phyloP scores from a whole-genome alignment of 2,329 filamentous ascomycete genomes.

The Mycosphaerella sp. region DNA sequence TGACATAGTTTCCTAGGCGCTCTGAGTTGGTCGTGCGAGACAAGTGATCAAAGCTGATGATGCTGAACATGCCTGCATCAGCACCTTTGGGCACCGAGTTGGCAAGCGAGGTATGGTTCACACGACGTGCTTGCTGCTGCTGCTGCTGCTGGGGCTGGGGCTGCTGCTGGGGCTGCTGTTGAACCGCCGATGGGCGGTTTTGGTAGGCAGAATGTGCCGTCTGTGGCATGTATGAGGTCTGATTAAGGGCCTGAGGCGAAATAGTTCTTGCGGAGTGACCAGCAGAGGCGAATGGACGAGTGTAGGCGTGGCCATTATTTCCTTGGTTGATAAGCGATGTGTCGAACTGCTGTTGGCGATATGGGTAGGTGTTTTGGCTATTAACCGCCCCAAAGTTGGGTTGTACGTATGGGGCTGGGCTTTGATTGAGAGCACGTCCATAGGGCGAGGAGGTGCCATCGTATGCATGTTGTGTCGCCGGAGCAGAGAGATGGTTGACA shows the following conservation, averaged over 20 bases:
- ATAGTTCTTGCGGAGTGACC: constrained; percentile 24
- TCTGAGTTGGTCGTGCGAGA: constrained; percentile 40
- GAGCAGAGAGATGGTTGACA: constrained; percentile 22
- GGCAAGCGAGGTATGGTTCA: constrained; percentile 26
- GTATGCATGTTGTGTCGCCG: constrained; percentile 10
- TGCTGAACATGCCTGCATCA: constrained; percentile 35
- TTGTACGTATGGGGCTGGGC: constrained; percentile 24
- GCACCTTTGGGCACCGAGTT: constrained; percentile 27
- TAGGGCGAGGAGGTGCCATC: constrained; percentile 22
- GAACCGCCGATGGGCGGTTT: constrained; percentile 3
- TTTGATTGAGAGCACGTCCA: constrained; percentile 25
- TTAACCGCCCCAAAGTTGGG: constrained; percentile 23
- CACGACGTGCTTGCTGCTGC: constrained; percentile 7
- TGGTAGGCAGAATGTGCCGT: constrained; percentile 13
- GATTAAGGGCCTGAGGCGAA: constrained; percentile 30
- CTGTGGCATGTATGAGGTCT: constrained; percentile 16
- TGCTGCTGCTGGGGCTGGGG: not conserved
- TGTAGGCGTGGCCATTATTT: constrained; percentile 20
- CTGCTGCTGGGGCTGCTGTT: not conserved
- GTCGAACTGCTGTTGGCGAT: constrained; percentile 25
- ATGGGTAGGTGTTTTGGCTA: constrained; percentile 20
- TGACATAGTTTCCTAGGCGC: constrained; percentile 40
- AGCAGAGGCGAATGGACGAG: constrained; percentile 13
- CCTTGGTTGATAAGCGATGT: constrained; percentile 15
- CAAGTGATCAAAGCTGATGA: constrained; percentile 39